Base-by-base conservation (phyloP, 768 basidiomycete genomes). In the Dentipellis fragilis region DNA sequence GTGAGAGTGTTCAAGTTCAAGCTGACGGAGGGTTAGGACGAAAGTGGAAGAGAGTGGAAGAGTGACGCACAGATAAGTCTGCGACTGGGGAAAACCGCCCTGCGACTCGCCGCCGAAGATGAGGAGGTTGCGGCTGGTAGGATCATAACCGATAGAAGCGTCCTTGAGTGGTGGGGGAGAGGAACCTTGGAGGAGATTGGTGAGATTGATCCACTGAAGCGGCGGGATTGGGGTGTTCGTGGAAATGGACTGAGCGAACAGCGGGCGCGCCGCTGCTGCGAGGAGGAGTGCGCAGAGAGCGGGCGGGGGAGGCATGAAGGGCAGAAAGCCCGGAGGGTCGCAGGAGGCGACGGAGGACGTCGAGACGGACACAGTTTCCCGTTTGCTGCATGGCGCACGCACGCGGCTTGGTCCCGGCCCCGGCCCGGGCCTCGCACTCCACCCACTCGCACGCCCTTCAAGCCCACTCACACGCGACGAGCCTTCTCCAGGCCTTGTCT, bases 21-120 rank as follows among this genome's bases (percentile, higher is more conserved):
- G 52, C 89, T 87, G 62, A 11, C 52, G 47, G 39, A 19, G 45
- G 54, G 55, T 58, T 14, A 23, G 17, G 8, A 35, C 14, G 17
- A 52, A 54, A 22, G 48, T 11, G 22, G 11, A 14, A 40, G n/a
- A 40, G 21, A 49, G 46, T 49, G 37, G 48, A 19, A 34, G 61
- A 39, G 35, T 54, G 56, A 66, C 84, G 54, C 59, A 88, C 87
- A 89, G 72, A 64, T 80, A 86, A 1, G 87, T 89, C 59, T 80
- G 73, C 1, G 77, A 77, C 65, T 81, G 82, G 49, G 75, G 73
- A 29, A 85, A 73, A 10, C 84, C 83, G 58, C 77, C 78, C 54
- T 79, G 72, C 4, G 87, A 85, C 69, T 87, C 77, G 49, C 88
- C 88, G 51, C 88, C 88, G 63, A 89, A 90, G 52, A 90, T 75